Evolutionary conservation across 2,329 filamentous ascomycete species (phyloP).

Genomic region (Samsoniella hepiali): DNA sequence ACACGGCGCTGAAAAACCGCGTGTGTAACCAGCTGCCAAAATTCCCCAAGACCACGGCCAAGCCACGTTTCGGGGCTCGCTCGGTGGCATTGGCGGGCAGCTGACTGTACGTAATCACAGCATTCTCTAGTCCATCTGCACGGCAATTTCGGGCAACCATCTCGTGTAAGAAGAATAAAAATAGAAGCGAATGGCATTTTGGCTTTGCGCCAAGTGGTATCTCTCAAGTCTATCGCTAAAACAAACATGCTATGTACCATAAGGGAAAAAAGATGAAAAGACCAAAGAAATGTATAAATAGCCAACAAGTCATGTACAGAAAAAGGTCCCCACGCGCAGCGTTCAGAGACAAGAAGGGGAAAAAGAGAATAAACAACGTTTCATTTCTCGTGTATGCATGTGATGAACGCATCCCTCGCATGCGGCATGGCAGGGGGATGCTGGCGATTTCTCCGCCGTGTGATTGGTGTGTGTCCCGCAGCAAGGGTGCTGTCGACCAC

Average conservation of each 20-base stretch:
- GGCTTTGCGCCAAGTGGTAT: constrained; percentile 13
- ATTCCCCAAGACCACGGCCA: background rate
- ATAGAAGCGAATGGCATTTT: constrained; percentile 13
- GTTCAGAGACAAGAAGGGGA: background rate
- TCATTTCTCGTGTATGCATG: constrained; percentile 15
- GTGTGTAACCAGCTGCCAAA: background rate
- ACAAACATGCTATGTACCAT: background rate
- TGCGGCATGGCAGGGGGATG: background rate
- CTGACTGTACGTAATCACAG: constrained; percentile 2
- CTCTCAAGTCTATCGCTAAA: constrained; percentile 18
- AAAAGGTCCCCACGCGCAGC: constrained; percentile 1
- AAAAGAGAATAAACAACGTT: background rate
- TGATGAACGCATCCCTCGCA: background rate
- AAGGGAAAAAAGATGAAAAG: background rate
- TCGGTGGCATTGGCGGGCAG: background rate
- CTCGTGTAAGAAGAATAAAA: background rate
- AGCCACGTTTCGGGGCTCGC: background rate
- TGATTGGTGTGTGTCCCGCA: background rate
- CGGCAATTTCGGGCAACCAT: background rate
- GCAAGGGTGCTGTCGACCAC: constrained; percentile 4
- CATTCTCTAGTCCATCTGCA: too few species aligned
- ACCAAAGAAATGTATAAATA: background rate
- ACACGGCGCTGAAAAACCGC: background rate
- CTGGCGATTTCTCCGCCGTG: background rate
- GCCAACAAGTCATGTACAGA: background rate